A percentile compares a stretch with the other conserved stretches of the same genome.
Conservation (phyloP, 1,139 yeast species). For the Sugiyamaella pinicola region DNA sequence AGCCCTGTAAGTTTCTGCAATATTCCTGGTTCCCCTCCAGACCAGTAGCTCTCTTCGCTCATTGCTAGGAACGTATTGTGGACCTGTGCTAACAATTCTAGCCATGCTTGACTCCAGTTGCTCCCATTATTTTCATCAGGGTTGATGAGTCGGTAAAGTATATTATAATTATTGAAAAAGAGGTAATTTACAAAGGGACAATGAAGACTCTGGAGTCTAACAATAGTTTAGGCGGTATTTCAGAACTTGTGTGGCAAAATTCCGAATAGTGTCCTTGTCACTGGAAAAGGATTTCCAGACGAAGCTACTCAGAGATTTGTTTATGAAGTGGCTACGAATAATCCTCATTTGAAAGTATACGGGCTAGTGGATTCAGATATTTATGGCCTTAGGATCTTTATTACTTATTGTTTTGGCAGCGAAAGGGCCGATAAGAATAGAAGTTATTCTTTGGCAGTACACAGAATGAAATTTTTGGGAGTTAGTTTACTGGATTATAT, state of each 20-base stretch:
- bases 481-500: constrained; percentile 48
- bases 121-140: constrained; percentile 27
- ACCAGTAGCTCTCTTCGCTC: not conserved
- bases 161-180: constrained; percentile 67
- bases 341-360: constrained; percentile 53
- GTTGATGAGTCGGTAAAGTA: constrained; percentile 32
- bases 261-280: constrained; percentile 45
- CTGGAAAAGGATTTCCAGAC: constrained; percentile 76
- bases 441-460: constrained; percentile 13
- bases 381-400: constrained; percentile 64
- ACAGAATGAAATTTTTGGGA: constrained; percentile 40
- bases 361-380: constrained; percentile 64
- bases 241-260: constrained; percentile 29
- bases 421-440: constrained; percentile 5
- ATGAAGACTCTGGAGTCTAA: too few species aligned
- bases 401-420: constrained; percentile 45
- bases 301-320: constrained; percentile 63
- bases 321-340: constrained; percentile 50
- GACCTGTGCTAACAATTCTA: not conserved
- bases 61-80: not conserved
- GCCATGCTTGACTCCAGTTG: constrained; percentile 33
- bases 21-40: not conserved
- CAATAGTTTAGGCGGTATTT: constrained; percentile 35
- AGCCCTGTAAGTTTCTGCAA: constrained; percentile 32
- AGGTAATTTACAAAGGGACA: too few species aligned